Evolutionary conservation across 2,329 filamentous ascomycete genomes (phyloP), one percentile per base, ranked within the genome.

Genomic region (Chrysoporthe puriensis): DNA sequence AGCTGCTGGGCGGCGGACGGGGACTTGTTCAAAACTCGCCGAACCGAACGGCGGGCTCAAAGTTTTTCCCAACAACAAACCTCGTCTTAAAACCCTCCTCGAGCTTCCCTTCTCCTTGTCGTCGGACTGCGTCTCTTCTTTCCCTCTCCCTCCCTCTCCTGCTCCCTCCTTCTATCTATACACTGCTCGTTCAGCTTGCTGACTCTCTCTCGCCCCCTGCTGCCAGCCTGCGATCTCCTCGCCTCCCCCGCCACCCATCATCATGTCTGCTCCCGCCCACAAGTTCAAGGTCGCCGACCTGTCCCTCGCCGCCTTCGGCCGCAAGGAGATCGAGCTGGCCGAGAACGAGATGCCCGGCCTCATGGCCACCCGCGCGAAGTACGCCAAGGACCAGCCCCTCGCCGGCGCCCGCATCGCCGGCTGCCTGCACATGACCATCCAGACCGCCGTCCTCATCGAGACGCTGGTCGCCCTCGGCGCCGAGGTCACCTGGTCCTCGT

Each of bases 221-320:
- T 50, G 61, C 46, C 64, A 72, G 60, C 48, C 68, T 65, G 21
- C 21, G 69, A 61, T 52, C n/a, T 18, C 36, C 43, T 9, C 40
- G 5, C 57, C 50, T 61, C 34, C 42, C 3, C 44, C 70, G 78
- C 85, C 74, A 21, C 21, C 21, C 21, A 21, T 21, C 21, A 21
- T 21, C 75, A 89, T 90, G 87, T 81, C 86, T 87, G 92, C 92
- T 78, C 94, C 94, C 84, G 94, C 94, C 80, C 85, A 90, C 83
- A 95, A 92, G 84, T 96, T 93, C 91, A 97, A 97, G 92, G 95
- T 99, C 85, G 94, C 95, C 79, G 96, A 98, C 88, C 92, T 98
- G 82, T 93, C 91, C 81, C 91, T 98, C 80, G 95, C 96, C 80
- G 96, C 96, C 83, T 98, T 99, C 80, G 96, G 96, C 84, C 94